Base-by-base conservation (phyloP, 192 early-diverging fungal species). In the Entomortierella chlamydospora region DNA sequence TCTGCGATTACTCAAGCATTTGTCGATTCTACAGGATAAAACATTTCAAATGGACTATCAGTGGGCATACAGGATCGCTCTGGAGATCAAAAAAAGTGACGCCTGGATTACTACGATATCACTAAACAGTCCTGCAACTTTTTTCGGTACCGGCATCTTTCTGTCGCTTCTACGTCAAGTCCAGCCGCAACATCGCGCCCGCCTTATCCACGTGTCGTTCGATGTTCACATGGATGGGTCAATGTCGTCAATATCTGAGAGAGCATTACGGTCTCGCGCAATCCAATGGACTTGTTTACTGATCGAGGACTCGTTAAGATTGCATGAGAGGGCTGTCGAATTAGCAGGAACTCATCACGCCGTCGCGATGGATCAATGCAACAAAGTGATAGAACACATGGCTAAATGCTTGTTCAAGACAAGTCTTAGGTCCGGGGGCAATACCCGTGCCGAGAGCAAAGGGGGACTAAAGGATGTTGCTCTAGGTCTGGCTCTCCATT, bases 61-160 rank as follows among this genome's bases (percentile, higher is more conserved):
- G 3, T 79, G 76, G 76, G 67, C 76, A 17, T 79, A 79, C 43
- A 55, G 50, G 20, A 15, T 45, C 0, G 62, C 76, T 29, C 30
- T 43, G 2, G 53, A 39, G 7, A 42, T 79, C 55, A 61, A n/a
- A 10, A 56, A 66, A 17, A 41, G 41, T 2, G 68, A 66, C 13
- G 15, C 26, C 1, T 79, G 76, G 76, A 61, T 79, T 17, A 11
- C 33, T 23, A 54, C 15, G 2, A n/a, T 70, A 23, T 23, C 37
- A 6, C 37, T 45, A 22, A 61, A 41, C 28, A 43, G 53, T 20
- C 54, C 47, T 0, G 9, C 22, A 0, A 26, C 47, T 1, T 58
- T 65, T 29, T 79, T 70, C 23, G 49, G 28, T 10, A 25, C 18
- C 12, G 34, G 28, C 10, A 17, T 5, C 2, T 70, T 64, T 57